phyloP scores from a whole-genome alignment of 2,329 filamentous ascomycete genomes.

The Ustilaginoidea virens region DNA sequence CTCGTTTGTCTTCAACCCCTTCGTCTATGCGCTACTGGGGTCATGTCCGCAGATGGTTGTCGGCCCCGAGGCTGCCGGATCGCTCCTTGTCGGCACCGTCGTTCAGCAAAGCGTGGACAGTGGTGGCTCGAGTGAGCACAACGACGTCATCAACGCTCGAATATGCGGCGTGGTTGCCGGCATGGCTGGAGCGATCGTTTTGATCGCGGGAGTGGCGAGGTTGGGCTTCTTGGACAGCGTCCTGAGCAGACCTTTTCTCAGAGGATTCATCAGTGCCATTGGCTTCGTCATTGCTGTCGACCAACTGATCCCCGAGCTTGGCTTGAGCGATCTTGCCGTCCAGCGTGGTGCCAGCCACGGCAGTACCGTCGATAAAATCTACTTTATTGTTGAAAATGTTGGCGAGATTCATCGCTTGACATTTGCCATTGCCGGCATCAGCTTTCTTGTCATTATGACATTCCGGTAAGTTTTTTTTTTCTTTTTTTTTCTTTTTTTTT shows the following conservation, averaged over 20 bases:
- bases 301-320: conserved; percentile 82
- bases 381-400: conserved; percentile 59
- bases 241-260: conserved; percentile 76
- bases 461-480: conserved; percentile 42
- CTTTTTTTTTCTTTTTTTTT: too few relatives aligned
- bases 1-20: conserved; percentile 80
- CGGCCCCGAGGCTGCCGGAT: conserved; percentile 87
- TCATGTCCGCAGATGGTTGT: conserved; percentile 89
- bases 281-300: conserved; percentile 94
- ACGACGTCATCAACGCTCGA: conserved; percentile 54
- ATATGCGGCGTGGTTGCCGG: conserved; percentile 81
- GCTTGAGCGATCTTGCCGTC: conserved; percentile 52
- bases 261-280: conserved; percentile 94
- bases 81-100: conserved; percentile 75
- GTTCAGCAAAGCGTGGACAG: conserved; percentile 62
- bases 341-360: conserved; percentile 58
- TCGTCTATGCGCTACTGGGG: conserved; percentile 82
- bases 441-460: conserved; percentile 83
- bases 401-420: conserved; percentile 59
- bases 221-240: conserved; percentile 92
- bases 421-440: conserved; percentile 57
- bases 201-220: conserved; percentile 72
- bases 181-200: conserved; percentile 73
- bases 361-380: conserved; percentile 72
- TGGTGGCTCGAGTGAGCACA: conserved; percentile 49